A percentile compares a stretch with the other conserved stretches of the same genome.
Conservation (phyloP, 163 green algal genomes). For the Scenedesmus sp. region DNA sequence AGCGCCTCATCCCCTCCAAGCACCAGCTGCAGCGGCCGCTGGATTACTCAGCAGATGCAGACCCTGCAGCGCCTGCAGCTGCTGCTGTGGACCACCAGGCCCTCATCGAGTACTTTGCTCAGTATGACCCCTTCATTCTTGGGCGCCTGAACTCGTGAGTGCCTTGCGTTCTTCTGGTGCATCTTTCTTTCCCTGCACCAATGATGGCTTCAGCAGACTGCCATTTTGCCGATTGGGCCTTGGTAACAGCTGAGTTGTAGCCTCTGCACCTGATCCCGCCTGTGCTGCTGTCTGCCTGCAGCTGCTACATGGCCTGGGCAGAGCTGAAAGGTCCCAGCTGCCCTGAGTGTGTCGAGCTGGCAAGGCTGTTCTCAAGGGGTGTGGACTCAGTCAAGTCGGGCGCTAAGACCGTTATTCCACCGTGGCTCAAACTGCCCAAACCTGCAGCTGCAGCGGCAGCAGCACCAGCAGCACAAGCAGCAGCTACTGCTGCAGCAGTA, state of each 20-base stretch:
- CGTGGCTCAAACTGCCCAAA: too few relatives aligned
- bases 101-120: background rate
- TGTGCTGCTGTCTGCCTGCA: background rate
- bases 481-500: background rate
- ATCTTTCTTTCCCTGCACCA: too few relatives aligned
- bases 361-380: background rate
- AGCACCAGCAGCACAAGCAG: background rate
- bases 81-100: background rate
- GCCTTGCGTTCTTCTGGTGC: background rate
- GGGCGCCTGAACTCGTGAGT: background rate
- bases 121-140: background rate
- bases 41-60: constrained; percentile 7
- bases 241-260: too few relatives aligned
- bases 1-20: background rate
- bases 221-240: too few relatives aligned
- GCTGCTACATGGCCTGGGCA: background rate
- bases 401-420: too few relatives aligned
- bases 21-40: background rate
- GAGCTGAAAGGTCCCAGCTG: background rate
- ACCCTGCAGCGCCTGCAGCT: background rate
- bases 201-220: too few relatives aligned
- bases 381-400: background rate
- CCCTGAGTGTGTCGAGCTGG: background rate
- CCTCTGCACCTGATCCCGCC: background rate
- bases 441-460: background rate